Evolutionary conservation across 441 rosid species (phyloP).

Genomic region (Mallotus repandus): DNA sequence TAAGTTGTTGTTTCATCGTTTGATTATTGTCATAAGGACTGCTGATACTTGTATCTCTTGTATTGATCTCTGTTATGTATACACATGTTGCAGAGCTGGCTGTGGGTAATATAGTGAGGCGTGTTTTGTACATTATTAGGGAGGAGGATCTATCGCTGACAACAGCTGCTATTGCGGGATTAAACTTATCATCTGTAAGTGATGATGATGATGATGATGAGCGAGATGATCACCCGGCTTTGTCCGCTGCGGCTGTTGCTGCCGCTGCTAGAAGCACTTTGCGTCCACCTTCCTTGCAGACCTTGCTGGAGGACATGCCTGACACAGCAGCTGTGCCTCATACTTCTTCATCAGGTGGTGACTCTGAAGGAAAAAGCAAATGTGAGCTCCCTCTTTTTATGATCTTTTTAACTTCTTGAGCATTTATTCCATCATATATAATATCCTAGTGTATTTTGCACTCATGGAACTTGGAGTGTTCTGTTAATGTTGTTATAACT

Average conservation of each 20-base stretch:
- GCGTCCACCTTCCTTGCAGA: constrained; percentile 90
- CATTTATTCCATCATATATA: neutral
- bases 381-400: constrained; percentile 35
- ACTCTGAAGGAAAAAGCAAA: constrained; percentile 98
- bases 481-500: neutral
- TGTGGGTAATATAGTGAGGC: constrained; percentile 96
- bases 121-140: constrained; percentile 90
- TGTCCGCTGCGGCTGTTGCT: constrained; percentile 84
- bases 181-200: constrained; percentile 66
- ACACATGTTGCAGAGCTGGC: constrained; percentile 74
- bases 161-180: constrained; percentile 69
- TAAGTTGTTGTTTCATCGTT: neutral
- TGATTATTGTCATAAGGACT: neutral
- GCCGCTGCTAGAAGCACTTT: constrained; percentile 90
- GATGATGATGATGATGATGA: constrained; percentile 63
- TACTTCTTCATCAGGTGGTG: constrained; percentile 83
- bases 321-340: constrained; percentile 62
- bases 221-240: constrained; percentile 51
- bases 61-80: constrained; percentile 13
- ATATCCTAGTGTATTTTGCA: neutral
- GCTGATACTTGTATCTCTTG: constrained; percentile 6
- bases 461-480: neutral
- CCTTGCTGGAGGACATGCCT: constrained; percentile 81
- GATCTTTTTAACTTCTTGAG: neutral
- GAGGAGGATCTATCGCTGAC: constrained; percentile 86